Evolutionary conservation across 2,329 filamentous ascomycete genomes (phyloP), one percentile per base, ranked within the genome.

Genomic region (Diaporthe velutina): DNA sequence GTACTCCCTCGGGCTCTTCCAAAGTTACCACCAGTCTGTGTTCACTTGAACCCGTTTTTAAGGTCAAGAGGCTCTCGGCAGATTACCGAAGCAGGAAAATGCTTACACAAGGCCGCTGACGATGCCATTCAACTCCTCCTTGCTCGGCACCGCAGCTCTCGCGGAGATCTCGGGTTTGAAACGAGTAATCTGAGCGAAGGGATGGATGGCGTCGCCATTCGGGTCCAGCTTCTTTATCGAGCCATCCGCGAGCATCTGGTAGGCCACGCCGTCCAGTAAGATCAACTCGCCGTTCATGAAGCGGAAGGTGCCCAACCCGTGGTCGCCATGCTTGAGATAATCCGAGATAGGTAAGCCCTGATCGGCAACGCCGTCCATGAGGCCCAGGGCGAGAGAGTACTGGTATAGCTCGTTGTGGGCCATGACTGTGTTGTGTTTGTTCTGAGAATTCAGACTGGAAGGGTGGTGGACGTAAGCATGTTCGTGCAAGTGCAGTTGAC

Each of bases 231-330:
- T 74, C 3, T 74, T 70, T 28, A 81, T 78, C 17, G 79, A 78
- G 2, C 81, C 81, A 74, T 83, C 82, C 6, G 79, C 77, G 52
- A 82, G 81, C 81, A 83, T 83, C 73, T 83, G 81, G 77, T 79
- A 83, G 38, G 81, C 75, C 4, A 76, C 57, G 38, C 81, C 80
- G 57, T 82, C 80, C 19, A 83, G 61, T 15, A 83, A 75, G 57
- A 83, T 82, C 82, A 83, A 82, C 77, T 83, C 82, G 75, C 82
- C 82, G 33, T 70, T 74, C 79, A 83, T 82, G 78, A 78, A 61
- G 45, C 78, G 77, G 76, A 83, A 83, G 12, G 82, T 83, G 67
- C 82, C 82, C 0, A 83, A 78, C 13, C 82, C 82, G 76, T 82
- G 81, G 77, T 83, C 77, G 74, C 82, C 82, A 73, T 83, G 80